phyloP scores from a whole-genome alignment of 2,329 filamentous ascomycete species.

The Colletotrichum kahawae region DNA sequence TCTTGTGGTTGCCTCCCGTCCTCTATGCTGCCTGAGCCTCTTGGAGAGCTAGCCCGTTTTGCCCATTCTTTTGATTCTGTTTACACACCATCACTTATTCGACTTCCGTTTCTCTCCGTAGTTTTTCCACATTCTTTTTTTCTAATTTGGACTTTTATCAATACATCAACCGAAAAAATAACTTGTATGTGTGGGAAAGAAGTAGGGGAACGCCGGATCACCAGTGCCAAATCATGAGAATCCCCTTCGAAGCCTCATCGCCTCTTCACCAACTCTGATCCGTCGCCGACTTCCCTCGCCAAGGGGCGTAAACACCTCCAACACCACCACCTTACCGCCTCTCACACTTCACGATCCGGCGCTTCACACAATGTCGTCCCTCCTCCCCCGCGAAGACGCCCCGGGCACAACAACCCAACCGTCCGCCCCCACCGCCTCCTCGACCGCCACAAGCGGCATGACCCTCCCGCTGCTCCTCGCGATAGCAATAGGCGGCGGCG shows the following conservation, averaged over 20 bases:
- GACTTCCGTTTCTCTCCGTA: background rate
- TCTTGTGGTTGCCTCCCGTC: background rate
- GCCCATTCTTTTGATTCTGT: background rate
- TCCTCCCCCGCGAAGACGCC: background rate
- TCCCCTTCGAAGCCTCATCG: background rate
- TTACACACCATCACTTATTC: background rate
- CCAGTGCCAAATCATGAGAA: background rate
- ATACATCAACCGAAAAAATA: background rate
- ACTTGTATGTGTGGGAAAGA: background rate
- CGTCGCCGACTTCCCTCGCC: background rate
- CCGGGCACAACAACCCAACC: background rate
- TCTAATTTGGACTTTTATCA: background rate
- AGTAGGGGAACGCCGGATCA: background rate
- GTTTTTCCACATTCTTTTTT: background rate
- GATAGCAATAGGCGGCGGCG: constrained; percentile 53
- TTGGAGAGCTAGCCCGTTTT: background rate
- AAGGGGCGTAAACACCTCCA: background rate
- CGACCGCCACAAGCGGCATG: background rate
- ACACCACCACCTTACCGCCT: too few relatives aligned
- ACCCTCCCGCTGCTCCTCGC: constrained; percentile 45
- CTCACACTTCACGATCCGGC: too few relatives aligned
- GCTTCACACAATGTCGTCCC: background rate
- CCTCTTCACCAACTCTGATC: too few relatives aligned
- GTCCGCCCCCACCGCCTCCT: background rate
- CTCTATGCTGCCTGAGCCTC: background rate